phyloP scores from a whole-genome alignment of 2,329 filamentous ascomycete species.

The Verticillium klebahnii region DNA sequence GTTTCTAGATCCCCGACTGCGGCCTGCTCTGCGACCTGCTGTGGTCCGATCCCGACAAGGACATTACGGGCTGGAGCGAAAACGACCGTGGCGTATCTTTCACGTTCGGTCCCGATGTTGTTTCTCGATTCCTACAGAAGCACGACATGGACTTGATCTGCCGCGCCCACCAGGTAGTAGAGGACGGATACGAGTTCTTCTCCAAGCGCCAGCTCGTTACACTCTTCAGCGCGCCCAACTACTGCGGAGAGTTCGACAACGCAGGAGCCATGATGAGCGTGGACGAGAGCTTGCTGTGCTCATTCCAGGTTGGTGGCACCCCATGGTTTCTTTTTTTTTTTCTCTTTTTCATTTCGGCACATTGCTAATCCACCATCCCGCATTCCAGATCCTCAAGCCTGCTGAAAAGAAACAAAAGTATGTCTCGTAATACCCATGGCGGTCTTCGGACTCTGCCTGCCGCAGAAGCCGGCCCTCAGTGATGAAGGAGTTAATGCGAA shows the following conservation, averaged over 20 bases:
- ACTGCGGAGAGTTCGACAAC: constrained; percentile 99
- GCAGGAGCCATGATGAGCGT: constrained; percentile 99
- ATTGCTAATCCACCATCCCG: constrained; percentile 6
- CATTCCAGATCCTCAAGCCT: constrained; percentile 84
- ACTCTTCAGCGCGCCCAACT: constrained; percentile 96
- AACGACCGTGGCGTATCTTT: constrained; percentile 98
- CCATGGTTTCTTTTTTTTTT: no score
- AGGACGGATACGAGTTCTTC: constrained; percentile 99
- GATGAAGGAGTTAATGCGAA: constrained; percentile 71
- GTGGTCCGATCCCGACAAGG: constrained; percentile 99
- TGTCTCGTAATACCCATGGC: constrained; percentile 68
- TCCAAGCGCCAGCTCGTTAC: constrained; percentile 97
- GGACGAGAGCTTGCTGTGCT: constrained; percentile 96
- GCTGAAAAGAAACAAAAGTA: constrained; percentile 99
- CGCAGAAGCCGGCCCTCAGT: constrained; percentile 61
- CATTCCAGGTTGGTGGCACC: constrained; percentile 74
- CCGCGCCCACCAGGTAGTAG: constrained; percentile 96
- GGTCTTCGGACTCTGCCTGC: constrained; percentile 61
- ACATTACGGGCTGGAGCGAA: constrained; percentile 98
- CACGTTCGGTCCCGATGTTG: constrained; percentile 95
- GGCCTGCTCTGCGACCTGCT: constrained; percentile 95
- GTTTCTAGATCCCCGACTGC: constrained; percentile 87
- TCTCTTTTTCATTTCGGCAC: not conserved
- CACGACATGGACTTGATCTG: constrained; percentile 99
- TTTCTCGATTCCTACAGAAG: constrained; percentile 95